Percentiles rank a stretch among this genome's conserved stretches.
Evolutionary conservation across 169 alveolate species (phyloP).

Genomic region (Babesia caballi): DNA sequence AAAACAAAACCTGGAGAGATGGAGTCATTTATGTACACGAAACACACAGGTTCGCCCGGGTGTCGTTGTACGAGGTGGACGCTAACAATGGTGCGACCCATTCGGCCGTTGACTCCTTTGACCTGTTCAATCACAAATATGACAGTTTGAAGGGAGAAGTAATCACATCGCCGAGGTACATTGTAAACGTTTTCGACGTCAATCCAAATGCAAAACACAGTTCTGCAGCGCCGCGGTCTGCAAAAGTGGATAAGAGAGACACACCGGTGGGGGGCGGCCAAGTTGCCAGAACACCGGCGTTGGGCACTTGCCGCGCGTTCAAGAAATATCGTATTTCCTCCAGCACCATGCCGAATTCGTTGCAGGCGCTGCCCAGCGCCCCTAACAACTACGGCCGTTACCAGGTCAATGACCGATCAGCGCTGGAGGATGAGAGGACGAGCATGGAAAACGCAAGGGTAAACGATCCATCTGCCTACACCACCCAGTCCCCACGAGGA

Average conservation of each 20-base stretch:
- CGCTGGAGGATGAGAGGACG: not conserved
- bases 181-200: not conserved
- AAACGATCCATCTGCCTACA: not conserved
- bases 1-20: slow-evolving; percentile 48
- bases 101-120: slow-evolving; percentile 30
- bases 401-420: not conserved
- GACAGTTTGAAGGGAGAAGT: slow-evolving; percentile 19
- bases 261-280: not conserved
- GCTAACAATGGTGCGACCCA: not conserved
- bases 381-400: not conserved
- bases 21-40: slow-evolving; percentile 33
- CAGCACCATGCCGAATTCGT: not conserved
- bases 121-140: slow-evolving; percentile 16
- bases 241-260: not conserved
- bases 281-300: not conserved
- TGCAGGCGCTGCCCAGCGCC: not conserved
- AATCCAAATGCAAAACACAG: not conserved
- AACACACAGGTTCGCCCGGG: slow-evolving; percentile 29
- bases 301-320: slow-evolving; percentile 4
- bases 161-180: slow-evolving; percentile 11
- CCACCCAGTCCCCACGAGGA: too few species aligned
- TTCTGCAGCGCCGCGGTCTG: not conserved
- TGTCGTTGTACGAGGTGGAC: slow-evolving; percentile 36
- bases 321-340: not conserved
- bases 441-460: not conserved